Evolutionary conservation across 345 rosid genomes (phyloP), one percentile per base, ranked within the genome.

Genomic region (Arabis hirsuta): DNA sequence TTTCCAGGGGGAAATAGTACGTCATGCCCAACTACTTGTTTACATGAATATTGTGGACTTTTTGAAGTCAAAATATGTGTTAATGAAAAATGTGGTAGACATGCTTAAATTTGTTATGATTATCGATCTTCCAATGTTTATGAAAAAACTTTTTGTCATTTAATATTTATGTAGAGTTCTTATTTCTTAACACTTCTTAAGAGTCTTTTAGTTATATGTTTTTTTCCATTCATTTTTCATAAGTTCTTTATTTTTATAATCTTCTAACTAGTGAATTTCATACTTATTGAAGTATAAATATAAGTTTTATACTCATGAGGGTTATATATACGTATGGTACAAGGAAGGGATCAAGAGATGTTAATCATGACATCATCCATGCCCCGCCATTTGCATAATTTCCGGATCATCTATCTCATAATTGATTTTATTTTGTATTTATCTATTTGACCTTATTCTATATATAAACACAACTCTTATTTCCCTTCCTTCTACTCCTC

Each of bases 21-120:
- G 22, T 22, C n/a, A n/a, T n/a, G n/a, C n/a, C n/a, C 93, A 92
- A 29, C 82, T 88, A 10, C 12, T 71, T 10, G 85, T 87, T 29
- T 92, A 76, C 20, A 92, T 88, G 96, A 80, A 90, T 3, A 77
- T 87, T 5, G 91, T 90, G 0, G 82, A 90, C 6, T 87, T 29
- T 64, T 56, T 92, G n/a, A 87, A 77, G 81, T 96, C 96, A 0
- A 84, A 74, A 20, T 90, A 58, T 65, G 85, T 88, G 1, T 65
- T 92, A 61, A 88, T 90, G 96, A 96, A 92, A 63, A 90, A 92
- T 50, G 96, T 88, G 3, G 32, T 3, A 29, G 32, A 29, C 5
- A 29, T 29, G 4, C 32, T 29, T 5, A 29, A 29, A 4, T 22
- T 22, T 22, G 24, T 22, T 29, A 5, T 29, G 32, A 29, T 3